These are phyloP conservation scores for Chaetothyriales sp. DNA, from an alignment of 2,329 filamentous ascomycete species.

Conservation along the genomic window DNA sequence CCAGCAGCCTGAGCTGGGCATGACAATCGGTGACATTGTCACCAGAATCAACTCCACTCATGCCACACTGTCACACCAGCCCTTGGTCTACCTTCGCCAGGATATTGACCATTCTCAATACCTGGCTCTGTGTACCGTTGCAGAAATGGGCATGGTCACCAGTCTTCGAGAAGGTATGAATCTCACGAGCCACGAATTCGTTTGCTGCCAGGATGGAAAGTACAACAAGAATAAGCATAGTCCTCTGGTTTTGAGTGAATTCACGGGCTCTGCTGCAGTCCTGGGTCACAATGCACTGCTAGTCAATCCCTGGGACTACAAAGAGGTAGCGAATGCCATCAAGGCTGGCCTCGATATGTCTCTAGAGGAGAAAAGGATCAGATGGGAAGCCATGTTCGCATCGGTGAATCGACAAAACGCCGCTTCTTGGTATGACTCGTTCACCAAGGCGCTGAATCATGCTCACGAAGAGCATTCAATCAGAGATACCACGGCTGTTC, in stretches of 20 bases:
- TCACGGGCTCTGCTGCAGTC: conserved; percentile 78
- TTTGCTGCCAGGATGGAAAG: conserved; percentile 80
- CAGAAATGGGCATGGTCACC: conserved; percentile 85
- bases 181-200: conserved; percentile 81
- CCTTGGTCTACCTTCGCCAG: conserved; percentile 84
- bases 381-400: conserved; percentile 60
- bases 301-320: conserved; percentile 93
- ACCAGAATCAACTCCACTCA: conserved; percentile 84
- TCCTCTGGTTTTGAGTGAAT: conserved; percentile 83
- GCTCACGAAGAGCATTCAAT: conserved; percentile 73
- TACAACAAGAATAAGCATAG: conserved; percentile 62
- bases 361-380: conserved; percentile 53
- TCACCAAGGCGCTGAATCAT: conserved; percentile 53
- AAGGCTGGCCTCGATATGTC: conserved; percentile 68
- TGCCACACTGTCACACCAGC: conserved; percentile 81
- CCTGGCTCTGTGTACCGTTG: conserved; percentile 75
- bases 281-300: conserved; percentile 69
- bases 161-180: conserved; percentile 97
- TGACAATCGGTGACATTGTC: conserved; percentile 82
- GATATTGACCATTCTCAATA: conserved; percentile 89
- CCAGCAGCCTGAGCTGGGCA: conserved; percentile 74
- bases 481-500: conserved; percentile 72
- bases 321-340: conserved; percentile 73
- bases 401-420: conserved; percentile 71
- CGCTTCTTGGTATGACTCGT: conserved; percentile 67